Base-by-base conservation (phyloP, 2,329 filamentous ascomycete genomes). In the Calonectria leucothoes region DNA sequence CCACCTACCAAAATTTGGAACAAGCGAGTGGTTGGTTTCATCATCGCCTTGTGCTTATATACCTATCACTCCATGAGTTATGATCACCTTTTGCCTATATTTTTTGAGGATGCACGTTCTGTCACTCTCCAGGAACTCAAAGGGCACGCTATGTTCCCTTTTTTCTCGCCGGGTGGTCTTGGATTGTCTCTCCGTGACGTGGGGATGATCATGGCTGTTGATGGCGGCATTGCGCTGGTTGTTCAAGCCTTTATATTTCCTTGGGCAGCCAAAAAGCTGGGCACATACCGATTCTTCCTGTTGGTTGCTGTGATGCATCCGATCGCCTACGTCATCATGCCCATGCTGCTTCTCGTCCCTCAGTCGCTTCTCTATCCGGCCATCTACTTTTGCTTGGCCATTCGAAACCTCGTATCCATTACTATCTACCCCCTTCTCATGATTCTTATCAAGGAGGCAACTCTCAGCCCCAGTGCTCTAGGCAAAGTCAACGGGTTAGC, bases 21-120 rank as follows among this genome's bases (percentile, higher is more conserved):
- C 83, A 88, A 88, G 83, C 90, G 90, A 49, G 92, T 98, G 73
- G 87, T 94, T 77, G 92, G 94, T 83, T 90, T 98, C 67, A 92
- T 97, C 48, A 81, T 95, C n/a, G 93, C 96, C 1, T 86, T 98
- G 61, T 94, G 94, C 55, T 94, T 98, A 75, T 98, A 98, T 86
- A 97, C 95, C 6, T 98, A 98, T 82, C 96, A 98, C 85, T 95
- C 94, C 45, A 98, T 98, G 95, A 95, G 94, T 0, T 98, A 95
- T 84, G 96, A 98, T 81, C 94, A 98, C 82, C 89, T 98, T 0
- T 88, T 98, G 68, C 96, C 96, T 10, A 98, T 98, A 73, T 98
- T 98, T 85, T 91, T 98, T 66, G 95, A 98, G 83, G 95, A 98
- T 79, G 89, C 92, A 49, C 89, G 90, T 35, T 86, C 84, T 74